Percentiles rank a stretch among this genome's conserved stretches.
These are phyloP conservation scores for Mycena crocata DNA, from an alignment of 768 basidiomycete genomes.

Conservation along the genomic window DNA sequence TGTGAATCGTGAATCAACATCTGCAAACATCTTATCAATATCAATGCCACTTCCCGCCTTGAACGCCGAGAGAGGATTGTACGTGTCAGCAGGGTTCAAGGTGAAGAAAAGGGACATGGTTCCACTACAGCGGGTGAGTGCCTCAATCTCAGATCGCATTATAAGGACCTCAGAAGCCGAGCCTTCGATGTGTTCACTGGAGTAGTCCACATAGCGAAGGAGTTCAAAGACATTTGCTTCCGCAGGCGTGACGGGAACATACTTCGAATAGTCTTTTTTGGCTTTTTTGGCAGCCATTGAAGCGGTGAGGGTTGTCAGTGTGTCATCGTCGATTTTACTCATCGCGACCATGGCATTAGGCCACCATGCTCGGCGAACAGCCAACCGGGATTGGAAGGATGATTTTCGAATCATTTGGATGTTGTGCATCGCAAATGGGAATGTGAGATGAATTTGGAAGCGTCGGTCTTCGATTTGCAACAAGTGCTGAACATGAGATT, in stretches of 20 bases:
- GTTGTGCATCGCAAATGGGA: conserved; percentile 29
- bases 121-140: conserved; percentile 25
- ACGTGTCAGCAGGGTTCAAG: conserved; percentile 35
- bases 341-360: no score
- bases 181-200: no score
- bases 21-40: conserved; percentile 26
- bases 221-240: conserved; percentile 28
- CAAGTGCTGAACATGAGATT: neutral
- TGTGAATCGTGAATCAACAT: conserved; percentile 18
- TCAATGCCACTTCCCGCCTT: conserved; percentile 34
- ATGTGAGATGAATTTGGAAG: conserved; percentile 30
- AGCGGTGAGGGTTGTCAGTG: neutral
- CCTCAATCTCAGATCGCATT: conserved; percentile 33
- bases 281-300: conserved; percentile 3
- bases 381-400: no score
- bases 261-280: conserved; percentile 13
- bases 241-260: conserved; percentile 2
- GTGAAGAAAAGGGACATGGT: conserved; percentile 34
- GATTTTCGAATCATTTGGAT: conserved; percentile 23
- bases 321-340: no score
- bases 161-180: conserved; percentile 19
- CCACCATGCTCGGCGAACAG: no score
- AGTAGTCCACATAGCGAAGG: conserved; percentile 33
- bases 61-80: conserved; percentile 30
- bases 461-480: conserved; percentile 15